Evolutionary conservation across 2,329 filamentous ascomycete genomes (phyloP).

Genomic region (Clarireedia homoeocarpa): DNA sequence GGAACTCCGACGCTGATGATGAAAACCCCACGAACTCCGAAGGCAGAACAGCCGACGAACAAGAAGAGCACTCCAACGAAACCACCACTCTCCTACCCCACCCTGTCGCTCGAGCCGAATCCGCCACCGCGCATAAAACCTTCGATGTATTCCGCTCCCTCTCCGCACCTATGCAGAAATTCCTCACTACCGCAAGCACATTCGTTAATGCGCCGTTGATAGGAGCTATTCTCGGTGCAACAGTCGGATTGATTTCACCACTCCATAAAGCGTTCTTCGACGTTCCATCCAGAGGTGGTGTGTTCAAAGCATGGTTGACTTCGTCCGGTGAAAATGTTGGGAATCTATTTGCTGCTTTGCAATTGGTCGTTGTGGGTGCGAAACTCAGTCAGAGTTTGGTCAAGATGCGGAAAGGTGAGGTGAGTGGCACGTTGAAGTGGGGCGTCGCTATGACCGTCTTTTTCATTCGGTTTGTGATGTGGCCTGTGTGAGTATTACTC

Average conservation of each 20-base stretch:
- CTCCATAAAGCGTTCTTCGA: conserved; percentile 57
- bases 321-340: conserved; percentile 53
- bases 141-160: conserved; percentile 14
- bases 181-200: conserved; percentile 28
- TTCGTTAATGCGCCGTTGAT: conserved; percentile 56
- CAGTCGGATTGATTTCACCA: conserved; percentile 51
- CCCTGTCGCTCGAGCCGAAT: conserved; percentile 2
- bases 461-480: conserved; percentile 51
- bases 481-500: conserved; percentile 36
- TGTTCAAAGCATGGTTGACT: conserved; percentile 60
- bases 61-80: conserved; percentile 20
- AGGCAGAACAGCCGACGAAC: conserved; percentile 21
- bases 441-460: conserved; percentile 40
- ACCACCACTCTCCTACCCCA: conserved; percentile 17
- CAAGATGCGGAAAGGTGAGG: conserved; percentile 33
- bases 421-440: conserved; percentile 38
- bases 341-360: conserved; percentile 54
- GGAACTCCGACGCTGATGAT: neutral
- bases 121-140: neutral
- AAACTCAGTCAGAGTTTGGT: conserved; percentile 49
- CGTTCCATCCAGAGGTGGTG: conserved; percentile 47
- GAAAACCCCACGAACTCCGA: conserved; percentile 19
- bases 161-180: conserved; percentile 12
- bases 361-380: conserved; percentile 58
- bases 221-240: conserved; percentile 48